Percentiles rank a stretch among this genome's conserved stretches.
Conservation (phyloP, 768 basidiomycete species). For the Lentinula sp. region DNA sequence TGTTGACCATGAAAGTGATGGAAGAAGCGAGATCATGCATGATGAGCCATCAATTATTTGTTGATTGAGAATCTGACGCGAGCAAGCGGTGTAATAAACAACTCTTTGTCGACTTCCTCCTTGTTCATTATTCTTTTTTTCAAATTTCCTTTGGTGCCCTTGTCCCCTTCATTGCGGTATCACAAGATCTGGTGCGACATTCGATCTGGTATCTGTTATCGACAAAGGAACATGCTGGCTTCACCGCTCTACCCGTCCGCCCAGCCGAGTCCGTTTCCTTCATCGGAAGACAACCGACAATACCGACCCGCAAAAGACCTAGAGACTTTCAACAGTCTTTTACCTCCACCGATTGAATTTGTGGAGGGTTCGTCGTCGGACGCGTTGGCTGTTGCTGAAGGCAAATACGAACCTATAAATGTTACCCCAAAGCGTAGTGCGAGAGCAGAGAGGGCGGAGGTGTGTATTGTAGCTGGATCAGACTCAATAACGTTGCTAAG, state of each 20-base stretch:
- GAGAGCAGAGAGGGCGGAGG: constrained; percentile 42
- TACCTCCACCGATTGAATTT: constrained; percentile 78
- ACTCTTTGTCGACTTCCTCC: neutral
- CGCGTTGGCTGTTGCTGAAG: constrained; percentile 60
- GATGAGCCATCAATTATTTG: neutral
- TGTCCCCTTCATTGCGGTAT: neutral
- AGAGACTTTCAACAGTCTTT: constrained; percentile 71
- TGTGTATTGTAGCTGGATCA: constrained; percentile 20
- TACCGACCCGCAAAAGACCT: constrained; percentile 65
- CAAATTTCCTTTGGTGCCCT: neutral
- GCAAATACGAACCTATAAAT: constrained; percentile 81
- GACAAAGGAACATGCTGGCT: constrained; percentile 1
- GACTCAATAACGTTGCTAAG: neutral
- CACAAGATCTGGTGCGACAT: neutral
- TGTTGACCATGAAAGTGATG: too few species aligned
- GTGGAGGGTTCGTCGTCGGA: constrained; percentile 82
- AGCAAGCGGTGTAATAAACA: neutral
- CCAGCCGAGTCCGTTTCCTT: constrained; percentile 10
- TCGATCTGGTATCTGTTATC: neutral
- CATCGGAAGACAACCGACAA: constrained; percentile 44
- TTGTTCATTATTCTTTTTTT: neutral
- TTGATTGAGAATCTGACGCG: neutral
- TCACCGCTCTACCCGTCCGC: neutral
- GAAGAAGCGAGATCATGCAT: neutral
- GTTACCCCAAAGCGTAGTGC: constrained; percentile 56